Conservation (phyloP, 1,284 basidiomycete genomes). For the Sparassis latifolia region DNA sequence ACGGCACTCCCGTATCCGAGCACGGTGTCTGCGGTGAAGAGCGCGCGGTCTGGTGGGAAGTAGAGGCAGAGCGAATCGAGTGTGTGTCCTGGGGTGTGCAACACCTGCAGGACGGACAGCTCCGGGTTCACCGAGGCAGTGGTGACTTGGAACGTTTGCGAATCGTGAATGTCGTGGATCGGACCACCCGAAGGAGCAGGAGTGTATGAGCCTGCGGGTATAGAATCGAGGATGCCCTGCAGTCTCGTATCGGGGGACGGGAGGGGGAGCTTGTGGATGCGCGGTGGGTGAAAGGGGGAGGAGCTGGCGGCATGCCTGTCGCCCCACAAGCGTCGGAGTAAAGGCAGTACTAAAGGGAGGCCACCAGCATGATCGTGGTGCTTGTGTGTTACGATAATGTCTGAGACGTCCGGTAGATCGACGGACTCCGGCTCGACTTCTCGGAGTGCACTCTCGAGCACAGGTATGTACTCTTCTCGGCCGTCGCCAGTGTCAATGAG, state of each 20-base stretch:
- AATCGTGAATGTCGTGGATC: conserved; percentile 53
- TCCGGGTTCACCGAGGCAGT: conserved; percentile 8
- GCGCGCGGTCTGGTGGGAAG: conserved; percentile 53
- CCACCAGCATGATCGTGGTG: conserved; percentile 87
- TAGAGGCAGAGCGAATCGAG: conserved; percentile 77
- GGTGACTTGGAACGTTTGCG: conserved; percentile 38
- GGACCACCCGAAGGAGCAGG: conserved; percentile 33
- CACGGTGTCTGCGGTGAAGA: conserved; percentile 90
- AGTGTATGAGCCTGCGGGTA: conserved; percentile 37
- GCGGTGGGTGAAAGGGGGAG: conserved; percentile 49
- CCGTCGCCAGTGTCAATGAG: conserved; percentile 91
- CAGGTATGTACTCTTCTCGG: conserved; percentile 57
- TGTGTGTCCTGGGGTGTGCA: conserved; percentile 92
- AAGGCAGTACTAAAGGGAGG: conserved; percentile 61
- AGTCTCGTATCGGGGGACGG: conserved; percentile 25
- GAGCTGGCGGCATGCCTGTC: conserved; percentile 31
- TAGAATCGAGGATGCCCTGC: conserved; percentile 33
- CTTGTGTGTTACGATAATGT: conserved; percentile 89
- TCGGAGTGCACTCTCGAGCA: conserved; percentile 56
- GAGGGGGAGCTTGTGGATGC: conserved; percentile 65
- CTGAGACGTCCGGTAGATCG: conserved; percentile 53
- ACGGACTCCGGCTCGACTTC: conserved; percentile 27
- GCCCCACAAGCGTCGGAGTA: conserved; percentile 58
- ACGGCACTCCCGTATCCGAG: conserved; percentile 89
- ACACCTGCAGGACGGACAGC: conserved; percentile 42